Evolutionary conservation across 163 green algal species (phyloP).

Genomic region (Trebouxiophyceae sp.): DNA sequence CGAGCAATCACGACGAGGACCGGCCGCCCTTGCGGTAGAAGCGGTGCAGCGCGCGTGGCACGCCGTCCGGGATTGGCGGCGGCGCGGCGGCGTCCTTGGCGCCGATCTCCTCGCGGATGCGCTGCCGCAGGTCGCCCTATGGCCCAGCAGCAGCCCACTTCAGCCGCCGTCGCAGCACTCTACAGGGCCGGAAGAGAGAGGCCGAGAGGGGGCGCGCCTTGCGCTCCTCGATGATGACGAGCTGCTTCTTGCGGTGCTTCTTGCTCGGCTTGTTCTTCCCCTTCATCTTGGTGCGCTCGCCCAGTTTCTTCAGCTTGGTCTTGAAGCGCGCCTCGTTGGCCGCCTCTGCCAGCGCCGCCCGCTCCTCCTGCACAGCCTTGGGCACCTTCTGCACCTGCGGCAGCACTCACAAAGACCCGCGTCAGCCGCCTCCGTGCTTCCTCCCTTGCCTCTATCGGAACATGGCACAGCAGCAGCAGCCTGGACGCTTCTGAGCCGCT

Average conservation of each 20-base stretch:
- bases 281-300: constrained; percentile 73
- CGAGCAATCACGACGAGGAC: too few relatives aligned
- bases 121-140: constrained; percentile 20
- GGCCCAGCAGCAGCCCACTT: background rate
- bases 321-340: constrained; percentile 44
- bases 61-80: constrained; percentile 14
- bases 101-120: constrained; percentile 24
- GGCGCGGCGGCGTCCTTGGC: constrained; percentile 6
- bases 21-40: constrained; percentile 47
- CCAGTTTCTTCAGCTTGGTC: constrained; percentile 33
- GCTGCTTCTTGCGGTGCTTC: constrained; percentile 71
- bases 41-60: constrained; percentile 35
- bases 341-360: constrained; percentile 24
- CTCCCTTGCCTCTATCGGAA: background rate
- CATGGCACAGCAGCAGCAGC: background rate
- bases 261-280: constrained; percentile 86
- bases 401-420: background rate
- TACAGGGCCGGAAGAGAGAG: background rate
- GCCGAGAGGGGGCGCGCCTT: constrained; percentile 29
- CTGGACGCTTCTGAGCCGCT: background rate
- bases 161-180: too few relatives aligned
- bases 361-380: constrained; percentile 39
- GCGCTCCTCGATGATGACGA: constrained; percentile 77
- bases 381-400: constrained; percentile 40
- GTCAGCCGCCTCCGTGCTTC: background rate